Conservation (phyloP, 352 stramenopile species). For the Pythium coloratum region DNA sequence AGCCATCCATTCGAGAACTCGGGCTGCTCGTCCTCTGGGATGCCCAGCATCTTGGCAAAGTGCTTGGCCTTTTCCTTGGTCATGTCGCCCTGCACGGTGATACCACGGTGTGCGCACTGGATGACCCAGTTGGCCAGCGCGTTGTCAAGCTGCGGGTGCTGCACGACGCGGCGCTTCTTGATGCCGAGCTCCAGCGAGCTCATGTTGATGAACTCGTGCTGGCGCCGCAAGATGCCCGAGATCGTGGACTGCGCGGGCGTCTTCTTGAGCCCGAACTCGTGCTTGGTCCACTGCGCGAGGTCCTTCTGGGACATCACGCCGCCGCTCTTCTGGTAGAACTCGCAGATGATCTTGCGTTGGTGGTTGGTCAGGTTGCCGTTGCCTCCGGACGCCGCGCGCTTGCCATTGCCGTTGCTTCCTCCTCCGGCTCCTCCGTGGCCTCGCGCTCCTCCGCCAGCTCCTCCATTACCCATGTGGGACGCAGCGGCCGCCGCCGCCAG, state of each 20-base stretch:
- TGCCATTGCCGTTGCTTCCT: not conserved
- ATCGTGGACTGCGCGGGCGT: conserved; percentile 84
- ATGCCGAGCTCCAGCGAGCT: conserved; percentile 76
- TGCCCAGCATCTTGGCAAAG: conserved; percentile 80
- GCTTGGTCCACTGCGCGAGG: conserved; percentile 83
- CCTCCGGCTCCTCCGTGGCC: not conserved
- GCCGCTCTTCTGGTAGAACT: conserved; percentile 80
- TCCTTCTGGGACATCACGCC: conserved; percentile 87
- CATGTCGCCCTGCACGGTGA: conserved; percentile 78
- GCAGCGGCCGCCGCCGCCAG: conserved; percentile 5
- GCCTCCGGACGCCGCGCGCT: conserved; percentile 28
- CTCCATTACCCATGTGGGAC: not conserved
- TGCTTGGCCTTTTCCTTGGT: conserved; percentile 88
- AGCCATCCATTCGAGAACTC: conserved; percentile 84
- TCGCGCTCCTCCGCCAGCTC: not conserved
- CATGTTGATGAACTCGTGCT: conserved; percentile 88
- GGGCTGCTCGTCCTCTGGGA: conserved; percentile 71
- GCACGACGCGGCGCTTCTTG: conserved; percentile 82
- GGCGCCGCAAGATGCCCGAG: conserved; percentile 73
- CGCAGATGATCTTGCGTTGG: conserved; percentile 83
- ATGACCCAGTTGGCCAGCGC: conserved; percentile 87
- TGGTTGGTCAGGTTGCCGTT: conserved; percentile 85
- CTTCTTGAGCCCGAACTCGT: conserved; percentile 84
- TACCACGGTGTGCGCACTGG: conserved; percentile 73
- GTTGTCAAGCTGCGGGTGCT: conserved; percentile 77